These are phyloP conservation scores for Dictyostelium firmibasis DNA, from an alignment of 78 protist species.

Conservation along the genomic window DNA sequence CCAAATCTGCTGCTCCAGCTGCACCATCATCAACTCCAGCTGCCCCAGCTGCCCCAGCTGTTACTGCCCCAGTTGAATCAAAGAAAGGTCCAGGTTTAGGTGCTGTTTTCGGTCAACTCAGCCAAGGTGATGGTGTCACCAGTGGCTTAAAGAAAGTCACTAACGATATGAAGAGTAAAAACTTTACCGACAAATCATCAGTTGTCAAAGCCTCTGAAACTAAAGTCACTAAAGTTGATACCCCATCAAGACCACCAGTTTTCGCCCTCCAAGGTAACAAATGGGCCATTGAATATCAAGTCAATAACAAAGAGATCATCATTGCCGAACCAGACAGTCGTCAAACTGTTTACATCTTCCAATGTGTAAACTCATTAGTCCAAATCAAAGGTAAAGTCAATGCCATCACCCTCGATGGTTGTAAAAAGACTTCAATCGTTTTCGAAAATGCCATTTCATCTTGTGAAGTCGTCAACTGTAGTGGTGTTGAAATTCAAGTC, in stretches of 20 bases:
- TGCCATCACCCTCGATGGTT: constrained; percentile 87
- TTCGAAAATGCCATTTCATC: constrained; percentile 87
- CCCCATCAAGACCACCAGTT: constrained; percentile 56
- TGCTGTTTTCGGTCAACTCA: constrained; percentile 80
- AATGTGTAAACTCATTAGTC: constrained; percentile 79
- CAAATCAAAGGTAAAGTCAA: constrained; percentile 93
- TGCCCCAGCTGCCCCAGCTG: constrained; percentile 65
- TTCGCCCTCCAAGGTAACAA: constrained; percentile 86
- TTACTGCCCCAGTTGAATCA: constrained; percentile 38
- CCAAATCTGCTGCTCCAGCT: constrained; percentile 61
- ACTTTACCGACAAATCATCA: constrained; percentile 79
- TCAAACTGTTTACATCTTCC: constrained; percentile 88
- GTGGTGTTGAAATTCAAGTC: constrained; percentile 87
- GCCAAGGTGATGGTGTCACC: constrained; percentile 88
- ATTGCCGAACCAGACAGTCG: constrained; percentile 64
- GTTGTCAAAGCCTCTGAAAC: constrained; percentile 79
- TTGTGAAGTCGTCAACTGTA: constrained; percentile 90
- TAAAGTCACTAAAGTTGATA: constrained; percentile 27
- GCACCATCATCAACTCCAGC: constrained; percentile 76
- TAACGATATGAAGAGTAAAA: constrained; percentile 87
- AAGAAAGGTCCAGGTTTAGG: constrained; percentile 30
- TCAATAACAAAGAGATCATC: constrained; percentile 60
- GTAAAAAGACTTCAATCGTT: constrained; percentile 91
- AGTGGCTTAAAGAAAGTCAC: constrained; percentile 90
- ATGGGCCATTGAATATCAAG: constrained; percentile 91